Percentiles rank a stretch among this genome's conserved stretches.
Conservation (phyloP, 495 filamentous ascomycete genomes). For the Elaphomyces granulatus region DNA sequence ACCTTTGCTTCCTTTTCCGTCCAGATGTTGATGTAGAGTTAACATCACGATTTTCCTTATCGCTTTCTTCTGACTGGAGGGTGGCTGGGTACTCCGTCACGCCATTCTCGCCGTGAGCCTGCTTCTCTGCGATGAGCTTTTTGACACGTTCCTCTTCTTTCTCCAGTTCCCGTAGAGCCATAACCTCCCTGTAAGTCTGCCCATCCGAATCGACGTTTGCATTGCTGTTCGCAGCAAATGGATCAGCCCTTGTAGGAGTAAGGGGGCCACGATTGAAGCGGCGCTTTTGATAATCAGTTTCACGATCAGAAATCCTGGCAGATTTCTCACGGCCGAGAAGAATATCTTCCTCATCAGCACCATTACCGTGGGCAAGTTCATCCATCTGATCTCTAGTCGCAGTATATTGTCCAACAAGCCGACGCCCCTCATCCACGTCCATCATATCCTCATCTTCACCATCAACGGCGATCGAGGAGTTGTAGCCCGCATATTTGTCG, state of each 20-base stretch:
- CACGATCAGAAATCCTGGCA: constrained; percentile 76
- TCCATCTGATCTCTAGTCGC: constrained; percentile 82
- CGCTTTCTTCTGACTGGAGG: constrained; percentile 45
- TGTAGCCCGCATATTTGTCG: constrained; percentile 85
- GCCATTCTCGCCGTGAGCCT: constrained; percentile 45
- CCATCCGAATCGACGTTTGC: constrained; percentile 51
- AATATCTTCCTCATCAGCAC: constrained; percentile 85
- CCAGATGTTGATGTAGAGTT: constrained; percentile 51
- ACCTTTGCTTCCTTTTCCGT: constrained; percentile 82
- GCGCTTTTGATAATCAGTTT: constrained; percentile 97
- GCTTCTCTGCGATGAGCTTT: constrained; percentile 64
- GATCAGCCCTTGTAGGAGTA: constrained; percentile 77
- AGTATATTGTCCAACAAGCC: constrained; percentile 93
- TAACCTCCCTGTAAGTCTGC: constrained; percentile 79
- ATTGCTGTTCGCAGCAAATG: constrained; percentile 65
- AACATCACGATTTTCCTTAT: constrained; percentile 59
- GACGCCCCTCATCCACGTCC: constrained; percentile 58
- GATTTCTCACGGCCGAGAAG: constrained; percentile 76
- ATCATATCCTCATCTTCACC: constrained; percentile 73
- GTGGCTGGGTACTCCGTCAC: constrained; percentile 52
- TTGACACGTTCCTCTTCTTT: constrained; percentile 85
- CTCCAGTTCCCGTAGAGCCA: constrained; percentile 83
- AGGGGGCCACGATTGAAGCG: constrained; percentile 67
- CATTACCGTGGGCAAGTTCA: constrained; percentile 76
- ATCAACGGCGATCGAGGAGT: constrained; percentile 69